Conservation (phyloP, 1,284 basidiomycete species). For the Ganoderma meredithae region DNA sequence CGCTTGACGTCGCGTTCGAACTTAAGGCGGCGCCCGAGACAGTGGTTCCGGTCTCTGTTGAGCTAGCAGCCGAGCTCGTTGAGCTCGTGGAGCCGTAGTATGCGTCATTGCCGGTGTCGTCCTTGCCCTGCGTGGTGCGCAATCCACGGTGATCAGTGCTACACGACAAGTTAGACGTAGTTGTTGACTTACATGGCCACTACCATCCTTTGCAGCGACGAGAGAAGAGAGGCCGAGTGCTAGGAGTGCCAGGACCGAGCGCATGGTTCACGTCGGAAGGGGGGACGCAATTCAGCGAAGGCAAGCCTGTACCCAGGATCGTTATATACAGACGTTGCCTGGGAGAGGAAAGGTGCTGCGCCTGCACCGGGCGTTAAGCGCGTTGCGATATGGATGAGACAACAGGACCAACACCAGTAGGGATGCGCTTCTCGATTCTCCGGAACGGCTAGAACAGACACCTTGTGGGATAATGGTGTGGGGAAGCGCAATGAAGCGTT, state of each 20-base stretch:
- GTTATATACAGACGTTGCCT: slow-evolving; percentile 31
- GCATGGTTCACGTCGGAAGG: slow-evolving; percentile 29
- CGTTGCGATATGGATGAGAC: slow-evolving; percentile 29
- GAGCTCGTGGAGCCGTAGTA: slow-evolving; percentile 4
- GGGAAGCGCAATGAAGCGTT: slow-evolving; percentile 21
- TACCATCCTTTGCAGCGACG: slow-evolving; percentile 19
- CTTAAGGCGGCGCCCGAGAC: slow-evolving; percentile 11
- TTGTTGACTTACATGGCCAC: slow-evolving; percentile 26
- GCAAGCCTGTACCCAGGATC: slow-evolving; percentile 26
- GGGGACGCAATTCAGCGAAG: slow-evolving; percentile 19
- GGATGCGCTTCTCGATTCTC: slow-evolving; percentile 14
- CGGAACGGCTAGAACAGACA: slow-evolving; percentile 15
- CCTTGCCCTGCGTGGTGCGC: slow-evolving; percentile 8
- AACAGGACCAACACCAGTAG: slow-evolving; percentile 13
- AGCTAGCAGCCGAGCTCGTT: slow-evolving; percentile 6
- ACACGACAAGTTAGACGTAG: not conserved
- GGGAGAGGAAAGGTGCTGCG: slow-evolving; percentile 32
- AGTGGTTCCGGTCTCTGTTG: slow-evolving; percentile 16
- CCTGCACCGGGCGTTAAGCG: slow-evolving; percentile 20
- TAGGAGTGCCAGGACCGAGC: slow-evolving; percentile 20
- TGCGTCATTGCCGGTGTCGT: slow-evolving; percentile 1
- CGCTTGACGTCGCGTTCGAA: slow-evolving; percentile 22
- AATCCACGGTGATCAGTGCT: not conserved
- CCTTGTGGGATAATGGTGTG: slow-evolving; percentile 18
- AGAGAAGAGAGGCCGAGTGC: slow-evolving; percentile 29